These are phyloP conservation scores for Asterochloris erici DNA, from an alignment of 139 green algal species.

Conservation along the genomic window DNA sequence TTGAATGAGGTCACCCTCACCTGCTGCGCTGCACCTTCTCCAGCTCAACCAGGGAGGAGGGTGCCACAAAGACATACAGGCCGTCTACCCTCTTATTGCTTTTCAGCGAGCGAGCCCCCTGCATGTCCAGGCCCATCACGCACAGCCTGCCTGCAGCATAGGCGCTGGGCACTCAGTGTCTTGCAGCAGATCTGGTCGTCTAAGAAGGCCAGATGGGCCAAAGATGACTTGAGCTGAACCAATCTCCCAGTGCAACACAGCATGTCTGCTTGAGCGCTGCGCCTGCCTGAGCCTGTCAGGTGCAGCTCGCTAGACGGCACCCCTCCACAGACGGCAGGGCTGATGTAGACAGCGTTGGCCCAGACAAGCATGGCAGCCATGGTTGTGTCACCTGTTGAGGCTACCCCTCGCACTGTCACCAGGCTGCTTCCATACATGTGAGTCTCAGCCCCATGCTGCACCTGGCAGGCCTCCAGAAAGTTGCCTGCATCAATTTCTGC, in stretches of 20 bases:
- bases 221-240: neutral
- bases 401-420: conserved; percentile 56
- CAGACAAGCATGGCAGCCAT: neutral
- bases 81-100: conserved; percentile 61
- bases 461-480: conserved; percentile 38
- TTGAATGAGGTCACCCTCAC: conserved; percentile 25
- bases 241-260: neutral
- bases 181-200: too few species aligned
- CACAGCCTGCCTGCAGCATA: conserved; percentile 37
- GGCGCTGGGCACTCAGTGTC: too few species aligned
- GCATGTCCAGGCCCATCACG: conserved; percentile 59
- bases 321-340: neutral
- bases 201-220: too few species aligned
- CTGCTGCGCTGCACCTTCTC: conserved; percentile 41
- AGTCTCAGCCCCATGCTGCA: neutral
- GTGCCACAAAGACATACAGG: conserved; percentile 58
- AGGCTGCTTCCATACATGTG: conserved; percentile 47
- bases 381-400: conserved; percentile 65
- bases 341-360: neutral
- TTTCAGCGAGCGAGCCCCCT: conserved; percentile 44
- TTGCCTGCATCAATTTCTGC: conserved; percentile 15
- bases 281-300: neutral
- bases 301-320: neutral
- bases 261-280: neutral
- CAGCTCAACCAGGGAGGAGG: conserved; percentile 51